These are phyloP conservation scores for Hypoxylon sp. DNA, from an alignment of 2,329 filamentous ascomycete species.

Conservation along the genomic window DNA sequence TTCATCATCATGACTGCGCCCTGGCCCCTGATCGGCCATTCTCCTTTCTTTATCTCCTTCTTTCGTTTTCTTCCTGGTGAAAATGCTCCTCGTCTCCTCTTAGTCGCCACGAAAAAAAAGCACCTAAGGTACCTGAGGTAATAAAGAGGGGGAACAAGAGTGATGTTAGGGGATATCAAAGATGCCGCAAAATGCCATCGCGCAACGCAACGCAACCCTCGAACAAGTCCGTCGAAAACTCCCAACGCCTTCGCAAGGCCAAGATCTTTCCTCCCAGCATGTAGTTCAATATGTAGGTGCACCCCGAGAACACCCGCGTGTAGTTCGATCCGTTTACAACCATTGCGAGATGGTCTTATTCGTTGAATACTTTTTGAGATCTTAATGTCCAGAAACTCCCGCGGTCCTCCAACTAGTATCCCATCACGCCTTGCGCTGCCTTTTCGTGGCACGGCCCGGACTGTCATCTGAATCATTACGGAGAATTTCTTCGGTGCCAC, in stretches of 20 bases:
- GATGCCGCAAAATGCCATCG: no score
- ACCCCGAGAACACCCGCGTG: constrained; percentile 15
- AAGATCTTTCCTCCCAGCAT: constrained; percentile 5
- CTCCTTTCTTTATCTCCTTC: constrained; percentile 8
- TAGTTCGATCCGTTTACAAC: no score
- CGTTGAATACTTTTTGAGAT: not conserved
- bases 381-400: no score
- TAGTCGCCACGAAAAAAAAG: no score
- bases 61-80: no score
- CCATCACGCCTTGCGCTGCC: constrained; percentile 45
- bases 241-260: constrained; percentile 13
- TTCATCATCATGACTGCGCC: not conserved
- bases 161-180: constrained; percentile 23
- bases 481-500: constrained; percentile 60
- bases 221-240: no score
- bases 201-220: no score
- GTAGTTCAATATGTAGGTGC: not conserved
- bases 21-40: not conserved
- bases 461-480: constrained; percentile 53
- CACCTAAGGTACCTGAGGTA: no score
- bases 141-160: not conserved
- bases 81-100: no score
- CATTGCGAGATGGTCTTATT: no score
- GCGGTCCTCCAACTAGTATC: no score
- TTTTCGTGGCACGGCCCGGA: constrained; percentile 45